Base-by-base conservation (phyloP, 331 rosid species). In the Malus hybrid region DNA sequence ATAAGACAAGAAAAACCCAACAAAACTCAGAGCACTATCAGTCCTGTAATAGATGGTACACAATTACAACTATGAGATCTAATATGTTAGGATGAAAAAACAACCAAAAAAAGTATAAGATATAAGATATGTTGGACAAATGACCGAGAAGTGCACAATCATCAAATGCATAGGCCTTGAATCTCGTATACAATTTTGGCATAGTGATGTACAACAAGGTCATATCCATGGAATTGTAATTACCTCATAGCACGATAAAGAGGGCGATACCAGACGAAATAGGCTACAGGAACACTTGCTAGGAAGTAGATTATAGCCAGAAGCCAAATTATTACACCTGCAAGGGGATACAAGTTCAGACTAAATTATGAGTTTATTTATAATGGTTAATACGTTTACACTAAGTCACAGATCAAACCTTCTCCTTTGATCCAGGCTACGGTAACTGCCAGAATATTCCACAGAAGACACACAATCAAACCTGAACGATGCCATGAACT, bases 1-100 rank as follows among this genome's bases (percentile, higher is more conserved):
- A 80, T 95, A 95, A 77, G 44, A 69, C 70, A 90, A 33, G 90
- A 95, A 95, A 81, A 95, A 95, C 96, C 87, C 82, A 68, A 90
- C 90, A 80, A 92, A 95, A 88, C 83, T 92, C 57, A 95, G 78
- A 73, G 99, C 97, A 83, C 96, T 95, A 39, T 95, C 99, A 28
- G 93, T 90, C 88, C 99, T 95, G 93, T 64, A 66, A 79, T 63
- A 76, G 55, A 71, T 54, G 42, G 20, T 66, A 57, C 62, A 79
- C 16, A 67, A 77, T 63, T 74, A 74, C 65, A 31, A 74, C 50
- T 32, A 70, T 39, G 31, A 77, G 70, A 48, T 39, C 57, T 44
- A 24, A 44, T 52, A 69, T 39, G 31, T 61, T 48, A 65, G 74
- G 27, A n/a, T 67, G 50, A 34, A 55, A 19, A 46, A 4, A 74